Conservation (phyloP, 305 asterid species). For the Fraxinus latifolia region DNA sequence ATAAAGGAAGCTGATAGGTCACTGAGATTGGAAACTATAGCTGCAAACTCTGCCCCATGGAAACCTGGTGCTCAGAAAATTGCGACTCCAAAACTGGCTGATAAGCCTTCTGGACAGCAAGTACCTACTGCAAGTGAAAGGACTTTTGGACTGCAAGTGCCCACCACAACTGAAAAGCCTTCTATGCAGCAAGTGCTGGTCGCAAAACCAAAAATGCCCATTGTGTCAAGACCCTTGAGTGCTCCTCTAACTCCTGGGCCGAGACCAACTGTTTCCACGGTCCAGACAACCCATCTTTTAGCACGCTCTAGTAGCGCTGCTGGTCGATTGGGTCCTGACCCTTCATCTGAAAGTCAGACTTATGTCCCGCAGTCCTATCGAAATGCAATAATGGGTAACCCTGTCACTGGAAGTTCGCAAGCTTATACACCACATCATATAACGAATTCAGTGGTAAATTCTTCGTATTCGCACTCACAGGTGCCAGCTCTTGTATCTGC, state of each 20-base stretch:
- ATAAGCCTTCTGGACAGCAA: neutral
- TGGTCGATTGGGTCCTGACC: constrained; percentile 71
- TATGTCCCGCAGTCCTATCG: constrained; percentile 64
- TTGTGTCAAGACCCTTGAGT: constrained; percentile 73
- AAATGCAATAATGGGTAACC: constrained; percentile 72
- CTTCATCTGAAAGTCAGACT: constrained; percentile 45
- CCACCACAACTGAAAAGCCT: neutral
- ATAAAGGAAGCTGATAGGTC: constrained; percentile 45
- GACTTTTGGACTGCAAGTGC: constrained; percentile 19
- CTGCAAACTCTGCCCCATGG: constrained; percentile 33
- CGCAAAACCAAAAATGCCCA: constrained; percentile 32
- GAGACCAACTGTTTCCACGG: constrained; percentile 50
- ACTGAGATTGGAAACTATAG: constrained; percentile 22
- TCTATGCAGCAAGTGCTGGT: constrained; percentile 14
- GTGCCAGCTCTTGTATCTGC: constrained; percentile 38
- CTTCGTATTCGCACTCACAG: constrained; percentile 46
- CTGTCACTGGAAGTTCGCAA: constrained; percentile 41
- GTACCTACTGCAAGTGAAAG: constrained; percentile 16
- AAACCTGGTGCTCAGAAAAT: constrained; percentile 40
- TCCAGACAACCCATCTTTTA: constrained; percentile 52
- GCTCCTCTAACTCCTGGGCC: constrained; percentile 67
- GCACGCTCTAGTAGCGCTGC: constrained; percentile 77
- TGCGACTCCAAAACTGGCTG: constrained; percentile 30
- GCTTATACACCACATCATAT: constrained; percentile 53
- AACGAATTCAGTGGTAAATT: constrained; percentile 31